These are phyloP conservation scores for Bipolaris cookei DNA, from an alignment of 2,329 filamentous ascomycete genomes.

Conservation along the genomic window DNA sequence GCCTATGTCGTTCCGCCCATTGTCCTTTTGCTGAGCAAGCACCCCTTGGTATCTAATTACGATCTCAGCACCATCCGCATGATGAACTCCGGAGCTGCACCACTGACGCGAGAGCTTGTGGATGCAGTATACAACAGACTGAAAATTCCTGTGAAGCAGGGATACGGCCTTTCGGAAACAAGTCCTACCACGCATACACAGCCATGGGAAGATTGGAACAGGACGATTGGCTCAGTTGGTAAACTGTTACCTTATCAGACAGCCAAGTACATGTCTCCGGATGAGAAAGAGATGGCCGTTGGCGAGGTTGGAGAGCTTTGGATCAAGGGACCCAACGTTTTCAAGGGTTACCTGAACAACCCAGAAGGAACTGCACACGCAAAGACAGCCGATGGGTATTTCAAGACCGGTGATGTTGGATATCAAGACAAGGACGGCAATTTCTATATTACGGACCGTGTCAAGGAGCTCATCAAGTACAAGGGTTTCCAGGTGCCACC, in stretches of 20 bases:
- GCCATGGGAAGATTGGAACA: slow-evolving; percentile 76
- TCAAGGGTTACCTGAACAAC: slow-evolving; percentile 79
- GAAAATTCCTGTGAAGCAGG: slow-evolving; percentile 84
- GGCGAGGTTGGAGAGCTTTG: slow-evolving; percentile 67
- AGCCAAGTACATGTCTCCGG: slow-evolving; percentile 75
- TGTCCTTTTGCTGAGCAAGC: slow-evolving; percentile 78
- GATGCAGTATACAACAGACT: slow-evolving; percentile 76
- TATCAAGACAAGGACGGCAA: slow-evolving; percentile 78
- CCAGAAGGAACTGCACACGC: slow-evolving; percentile 72
- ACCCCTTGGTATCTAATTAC: slow-evolving; percentile 78
- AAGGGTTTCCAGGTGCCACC: slow-evolving; percentile 58
- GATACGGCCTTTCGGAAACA: slow-evolving; percentile 89
- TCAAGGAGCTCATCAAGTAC: slow-evolving; percentile 54
- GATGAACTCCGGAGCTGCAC: slow-evolving; percentile 87
- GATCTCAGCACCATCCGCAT: slow-evolving; percentile 79
- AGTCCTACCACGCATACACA: slow-evolving; percentile 79
- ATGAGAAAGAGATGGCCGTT: slow-evolving; percentile 64
- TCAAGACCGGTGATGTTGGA: slow-evolving; percentile 88
- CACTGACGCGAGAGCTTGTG: slow-evolving; percentile 80
- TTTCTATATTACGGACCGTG: slow-evolving; percentile 87
- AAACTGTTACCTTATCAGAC: slow-evolving; percentile 78
- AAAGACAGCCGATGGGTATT: slow-evolving; percentile 79
- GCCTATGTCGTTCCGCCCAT: slow-evolving; percentile 85
- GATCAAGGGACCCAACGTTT: slow-evolving; percentile 80
- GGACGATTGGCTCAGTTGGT: slow-evolving; percentile 78